These are phyloP conservation scores for Mediolabrus comicus DNA, from an alignment of 108 stramenopile genomes.

Conservation along the genomic window DNA sequence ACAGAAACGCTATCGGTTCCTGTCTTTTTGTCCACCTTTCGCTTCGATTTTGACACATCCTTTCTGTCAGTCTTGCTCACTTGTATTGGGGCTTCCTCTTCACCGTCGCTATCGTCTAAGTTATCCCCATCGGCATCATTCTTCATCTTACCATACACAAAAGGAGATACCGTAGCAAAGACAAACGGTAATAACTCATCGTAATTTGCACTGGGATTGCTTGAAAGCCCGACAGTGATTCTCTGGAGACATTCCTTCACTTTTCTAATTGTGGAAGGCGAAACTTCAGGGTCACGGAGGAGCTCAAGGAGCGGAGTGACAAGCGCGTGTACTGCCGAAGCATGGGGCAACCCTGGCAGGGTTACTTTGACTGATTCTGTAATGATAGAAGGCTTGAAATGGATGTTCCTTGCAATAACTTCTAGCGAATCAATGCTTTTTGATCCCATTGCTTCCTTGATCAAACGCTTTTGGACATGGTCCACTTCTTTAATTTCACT, in stretches of 20 bases:
- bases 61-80: conserved; percentile 44
- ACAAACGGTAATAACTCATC: conserved; percentile 80
- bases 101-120: conserved; percentile 52
- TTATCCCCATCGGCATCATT: conserved; percentile 15
- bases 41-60: background rate
- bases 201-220: conserved; percentile 80
- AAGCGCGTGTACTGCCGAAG: conserved; percentile 69
- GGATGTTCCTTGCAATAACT: conserved; percentile 60
- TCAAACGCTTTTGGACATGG: conserved; percentile 67
- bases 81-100: conserved; percentile 44
- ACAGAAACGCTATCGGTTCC: conserved; percentile 26
- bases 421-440: conserved; percentile 84
- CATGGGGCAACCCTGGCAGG: conserved; percentile 41
- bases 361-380: conserved; percentile 27
- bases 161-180: conserved; percentile 76
- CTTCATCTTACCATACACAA: conserved; percentile 39
- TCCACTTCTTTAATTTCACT: conserved; percentile 80
- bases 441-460: conserved; percentile 87
- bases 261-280: conserved; percentile 53
- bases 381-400: conserved; percentile 64
- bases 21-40: conserved; percentile 15
- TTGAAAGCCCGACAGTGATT: conserved; percentile 85
- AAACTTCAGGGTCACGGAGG: conserved; percentile 56
- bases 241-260: conserved; percentile 84
- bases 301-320: conserved; percentile 76